Evolutionary conservation across 2,329 filamentous ascomycete genomes (phyloP).

Genomic region (Fusarium nurragi): DNA sequence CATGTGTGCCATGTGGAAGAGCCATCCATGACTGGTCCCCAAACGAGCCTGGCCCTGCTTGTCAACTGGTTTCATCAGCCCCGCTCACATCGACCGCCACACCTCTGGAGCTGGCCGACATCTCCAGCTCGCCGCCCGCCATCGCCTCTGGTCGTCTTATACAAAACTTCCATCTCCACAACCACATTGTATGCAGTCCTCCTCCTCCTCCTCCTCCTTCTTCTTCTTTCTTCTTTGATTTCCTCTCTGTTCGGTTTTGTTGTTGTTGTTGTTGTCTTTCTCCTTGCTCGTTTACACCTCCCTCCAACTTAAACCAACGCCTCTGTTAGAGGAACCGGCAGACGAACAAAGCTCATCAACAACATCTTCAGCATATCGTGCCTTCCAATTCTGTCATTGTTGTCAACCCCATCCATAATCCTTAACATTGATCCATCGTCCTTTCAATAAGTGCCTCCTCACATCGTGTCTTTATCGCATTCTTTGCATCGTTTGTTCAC

Average conservation of each 20-base stretch:
- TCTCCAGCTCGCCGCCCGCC: constrained; percentile 53
- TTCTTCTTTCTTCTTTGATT: constrained; percentile 22
- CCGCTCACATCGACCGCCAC: constrained; percentile 53
- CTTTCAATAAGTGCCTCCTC: neutral
- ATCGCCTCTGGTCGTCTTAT: constrained; percentile 35
- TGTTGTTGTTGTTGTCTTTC: neutral
- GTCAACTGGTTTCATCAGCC: constrained; percentile 55
- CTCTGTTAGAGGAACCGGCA: neutral
- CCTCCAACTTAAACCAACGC: neutral
- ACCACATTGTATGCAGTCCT: constrained; percentile 37
- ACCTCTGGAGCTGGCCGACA: constrained; percentile 58
- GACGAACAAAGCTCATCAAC: neutral
- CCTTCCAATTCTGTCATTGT: neutral
- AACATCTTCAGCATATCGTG: neutral
- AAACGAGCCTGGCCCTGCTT: constrained; percentile 58
- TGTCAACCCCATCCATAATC: neutral
- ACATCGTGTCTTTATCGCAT: neutral
- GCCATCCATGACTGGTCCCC: constrained; percentile 52
- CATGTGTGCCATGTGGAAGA: constrained; percentile 46
- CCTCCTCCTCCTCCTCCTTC: constrained; percentile 33
- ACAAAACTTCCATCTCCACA: constrained; percentile 40
- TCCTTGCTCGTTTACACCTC: neutral
- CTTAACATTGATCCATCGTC: neutral
- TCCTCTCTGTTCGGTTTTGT: neutral
- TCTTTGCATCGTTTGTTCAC: neutral